Evolutionary conservation across 2,329 filamentous ascomycete genomes (phyloP).

Genomic region (Pseudopyricularia javanii): DNA sequence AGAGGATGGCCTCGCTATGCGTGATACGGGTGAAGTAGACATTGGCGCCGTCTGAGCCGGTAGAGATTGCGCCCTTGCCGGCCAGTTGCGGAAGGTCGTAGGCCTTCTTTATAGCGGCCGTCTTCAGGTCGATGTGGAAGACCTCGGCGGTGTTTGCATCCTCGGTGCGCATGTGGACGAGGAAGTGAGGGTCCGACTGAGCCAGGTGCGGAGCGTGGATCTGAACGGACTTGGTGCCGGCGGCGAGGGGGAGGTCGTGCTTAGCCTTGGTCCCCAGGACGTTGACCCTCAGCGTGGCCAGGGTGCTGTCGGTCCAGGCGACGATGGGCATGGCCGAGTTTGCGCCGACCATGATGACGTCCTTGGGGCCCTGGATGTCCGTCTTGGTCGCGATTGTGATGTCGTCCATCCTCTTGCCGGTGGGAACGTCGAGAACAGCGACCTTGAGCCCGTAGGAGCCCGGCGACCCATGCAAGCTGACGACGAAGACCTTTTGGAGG

Average conservation of each 20-base stretch:
- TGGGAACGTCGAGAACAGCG: constrained; percentile 57
- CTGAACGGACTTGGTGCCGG: constrained; percentile 37
- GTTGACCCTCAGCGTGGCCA: constrained; percentile 56
- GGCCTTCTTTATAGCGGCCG: constrained; percentile 56
- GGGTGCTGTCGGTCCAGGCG: constrained; percentile 57
- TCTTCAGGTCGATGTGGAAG: constrained; percentile 68
- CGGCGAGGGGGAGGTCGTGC: constrained; percentile 38
- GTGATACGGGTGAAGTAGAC: constrained; percentile 84
- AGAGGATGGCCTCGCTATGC: constrained; percentile 57
- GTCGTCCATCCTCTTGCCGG: constrained; percentile 61
- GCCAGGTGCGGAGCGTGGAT: constrained; percentile 64
- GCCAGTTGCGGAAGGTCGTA: constrained; percentile 65
- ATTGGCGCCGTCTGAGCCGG: constrained; percentile 64
- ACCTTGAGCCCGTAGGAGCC: constrained; percentile 69
- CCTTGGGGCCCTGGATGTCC: constrained; percentile 51
- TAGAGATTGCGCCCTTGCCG: constrained; percentile 65
- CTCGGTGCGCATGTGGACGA: constrained; percentile 66
- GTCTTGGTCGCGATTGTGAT: constrained; percentile 56
- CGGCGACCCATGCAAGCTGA: constrained; percentile 59
- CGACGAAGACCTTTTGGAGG: constrained; percentile 59
- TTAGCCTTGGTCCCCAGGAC: constrained; percentile 50
- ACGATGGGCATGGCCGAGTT: constrained; percentile 65
- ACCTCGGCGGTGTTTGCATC: constrained; percentile 71
- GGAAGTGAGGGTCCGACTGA: constrained; percentile 67
- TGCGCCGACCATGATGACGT: constrained; percentile 63